Base-by-base conservation (phyloP, 106 monocot genomes). In the Ottelia alismoides region DNA sequence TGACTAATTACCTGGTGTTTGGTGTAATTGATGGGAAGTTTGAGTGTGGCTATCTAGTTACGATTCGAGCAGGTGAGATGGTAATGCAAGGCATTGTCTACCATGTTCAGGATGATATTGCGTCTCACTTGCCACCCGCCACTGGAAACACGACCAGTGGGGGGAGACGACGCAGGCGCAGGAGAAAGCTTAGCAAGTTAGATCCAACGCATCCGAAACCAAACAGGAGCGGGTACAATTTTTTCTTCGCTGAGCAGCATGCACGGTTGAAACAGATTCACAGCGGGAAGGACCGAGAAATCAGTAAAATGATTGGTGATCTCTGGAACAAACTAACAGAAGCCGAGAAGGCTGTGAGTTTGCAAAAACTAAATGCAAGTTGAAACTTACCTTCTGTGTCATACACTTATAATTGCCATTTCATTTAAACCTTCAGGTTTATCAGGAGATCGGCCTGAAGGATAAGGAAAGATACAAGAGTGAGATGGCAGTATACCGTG, bases 241-340 rank as follows among this genome's bases (percentile, higher is more conserved):
- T 88, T 49, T 88, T 88, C 60, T 88, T 88, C 52, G 57, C 74
- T 2, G 88, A 88, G 66, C 82, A 88, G 66, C 88, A 83, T 67
- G 82, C 78, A 2, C 62, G 58, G 61, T 64, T 88, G 28, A 88
- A 76, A 29, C 73, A 72, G 20, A 66, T 76, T 69, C 49, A 82
- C 70, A 75, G 75, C 44, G 78, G 82, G 10, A 76, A 73, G 51
- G 87, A 82, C 51, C 71, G 78, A 65, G 78, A 79, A 25, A 88
- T 88, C 44, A 79, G 88, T 45, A 75, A 53, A 51, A 82, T 76
- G 65, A 88, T 88, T 44, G 88, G 88, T 27, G 76, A 78, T 23
- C 70, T 69, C 11, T 88, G 88, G 88, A 88, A 71, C 68, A 76
- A 68, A 11, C 51, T 82, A 57, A 66, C 72, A 28, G 82, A 82